Evolutionary conservation across 1,284 basidiomycete species (phyloP).

Genomic region (Malassezia sp.): DNA sequence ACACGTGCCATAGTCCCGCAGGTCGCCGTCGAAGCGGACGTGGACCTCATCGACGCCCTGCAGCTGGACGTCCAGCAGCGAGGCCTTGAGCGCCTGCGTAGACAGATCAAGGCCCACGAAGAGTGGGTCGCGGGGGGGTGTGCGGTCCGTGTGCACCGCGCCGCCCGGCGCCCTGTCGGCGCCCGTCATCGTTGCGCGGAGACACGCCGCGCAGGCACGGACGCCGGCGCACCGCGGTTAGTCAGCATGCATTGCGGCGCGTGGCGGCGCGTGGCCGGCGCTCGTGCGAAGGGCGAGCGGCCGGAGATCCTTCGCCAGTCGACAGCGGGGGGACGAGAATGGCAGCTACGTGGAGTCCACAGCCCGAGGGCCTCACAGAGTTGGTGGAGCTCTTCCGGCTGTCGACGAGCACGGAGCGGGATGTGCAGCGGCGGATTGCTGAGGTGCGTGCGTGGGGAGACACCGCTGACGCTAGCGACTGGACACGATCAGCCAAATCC

Average conservation of each 20-base stretch:
- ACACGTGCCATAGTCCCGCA: constrained; percentile 60
- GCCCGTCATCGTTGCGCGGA: not conserved
- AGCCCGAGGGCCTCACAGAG: constrained; percentile 34
- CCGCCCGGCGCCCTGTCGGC: too few species aligned
- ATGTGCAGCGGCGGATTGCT: constrained; percentile 35
- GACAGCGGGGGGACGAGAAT: constrained; percentile 5
- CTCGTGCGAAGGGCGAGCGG: not conserved
- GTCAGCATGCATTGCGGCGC: too few species aligned
- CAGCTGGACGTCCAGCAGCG: constrained; percentile 56
- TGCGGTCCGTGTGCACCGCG: too few species aligned
- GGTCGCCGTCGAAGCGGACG: constrained; percentile 69
- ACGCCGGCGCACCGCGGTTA: too few species aligned
- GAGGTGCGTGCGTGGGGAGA: constrained; percentile 20
- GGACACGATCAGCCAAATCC: constrained; percentile 33
- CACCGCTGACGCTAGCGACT: constrained; percentile 21
- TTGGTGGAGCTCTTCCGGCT: constrained; percentile 37
- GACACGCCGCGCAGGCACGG: not conserved
- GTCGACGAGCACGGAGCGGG: constrained; percentile 33
- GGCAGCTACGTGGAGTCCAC: constrained; percentile 31
- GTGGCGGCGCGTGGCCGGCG: not conserved
- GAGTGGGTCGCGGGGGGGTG: constrained; percentile 49
- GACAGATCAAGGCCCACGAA: constrained; percentile 79
- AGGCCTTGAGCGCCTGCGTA: constrained; percentile 69
- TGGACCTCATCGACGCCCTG: constrained; percentile 60
- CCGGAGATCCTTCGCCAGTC: not conserved